Base-by-base conservation (phyloP, 2,329 filamentous ascomycete species). In the Penicillium sp. region DNA sequence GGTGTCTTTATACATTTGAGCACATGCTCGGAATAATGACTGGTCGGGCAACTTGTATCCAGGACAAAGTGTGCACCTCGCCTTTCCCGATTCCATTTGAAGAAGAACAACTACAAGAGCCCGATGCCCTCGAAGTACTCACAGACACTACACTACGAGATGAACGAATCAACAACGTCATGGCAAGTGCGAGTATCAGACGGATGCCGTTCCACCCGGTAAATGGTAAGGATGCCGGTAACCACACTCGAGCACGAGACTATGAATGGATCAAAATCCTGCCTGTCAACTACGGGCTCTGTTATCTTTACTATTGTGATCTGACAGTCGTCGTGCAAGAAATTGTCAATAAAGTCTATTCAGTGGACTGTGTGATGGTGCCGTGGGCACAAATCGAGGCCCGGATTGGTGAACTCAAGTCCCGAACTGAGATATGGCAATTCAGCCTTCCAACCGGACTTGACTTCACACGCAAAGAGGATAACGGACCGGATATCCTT, bases 21-120 rank as follows among this genome's bases (percentile, higher is more conserved):
- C 77, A 78, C 53, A 70, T 75, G 35, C 70, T 80, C 36, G 75
- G 75, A 17, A 70, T 76, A 55, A 78, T 80, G 75, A 79, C 78
- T n/a, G 78, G 78, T 39, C 72, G 78, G 42, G 69, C 76, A 27
- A 75, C 75, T 31, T 77, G 74, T 53, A 75, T 79, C 19, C 64
- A 72, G 25, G 74, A 78, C 59, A 73, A 75, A 17, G 70, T 78
- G 49, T 78, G 75, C 64, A 79, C 75, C 17, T 72, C 75, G 4
- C 75, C 77, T 33, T 66, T 79, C 44, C 76, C 77, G 1, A 55
- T 75, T 19, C 76, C 75, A 4, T 72, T 77, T 45, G 73, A 76
- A 49, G 77, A 78, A 63, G 73, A 76, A 33, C 66, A 70, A 27
- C 68, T 77, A 43, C 66, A 71, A 10, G 72, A 73, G 19, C 68